Evolutionary conservation across 2,329 filamentous ascomycete species (phyloP).

Genomic region (Paradendryphiella salina): DNA sequence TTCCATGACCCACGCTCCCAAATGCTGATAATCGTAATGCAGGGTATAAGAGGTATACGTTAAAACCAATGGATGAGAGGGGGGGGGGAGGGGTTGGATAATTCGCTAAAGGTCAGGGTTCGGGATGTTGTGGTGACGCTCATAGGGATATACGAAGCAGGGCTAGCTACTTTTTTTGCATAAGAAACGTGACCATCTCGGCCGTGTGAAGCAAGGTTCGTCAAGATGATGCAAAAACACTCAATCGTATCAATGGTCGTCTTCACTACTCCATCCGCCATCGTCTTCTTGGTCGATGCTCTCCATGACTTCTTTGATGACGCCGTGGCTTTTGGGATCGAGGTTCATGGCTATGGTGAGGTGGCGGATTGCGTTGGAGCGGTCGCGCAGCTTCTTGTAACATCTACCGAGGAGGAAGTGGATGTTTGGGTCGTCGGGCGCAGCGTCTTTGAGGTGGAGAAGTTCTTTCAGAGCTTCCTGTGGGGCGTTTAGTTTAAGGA

Average conservation of each 20-base stretch:
- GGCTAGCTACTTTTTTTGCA: too few species aligned
- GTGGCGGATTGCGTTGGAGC: constrained; percentile 80
- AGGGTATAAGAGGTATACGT: too few species aligned
- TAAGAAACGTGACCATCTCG: too few species aligned
- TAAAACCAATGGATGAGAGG: too few species aligned
- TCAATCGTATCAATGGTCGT: constrained; percentile 26
- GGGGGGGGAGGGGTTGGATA: too few species aligned
- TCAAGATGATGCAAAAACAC: too few species aligned
- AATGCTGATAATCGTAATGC: too few species aligned
- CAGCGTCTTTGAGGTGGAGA: constrained; percentile 84
- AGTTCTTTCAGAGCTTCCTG: constrained; percentile 79
- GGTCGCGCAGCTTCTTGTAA: constrained; percentile 62
- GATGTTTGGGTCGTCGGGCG: constrained; percentile 92
- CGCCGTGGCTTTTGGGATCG: constrained; percentile 92
- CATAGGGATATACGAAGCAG: too few species aligned
- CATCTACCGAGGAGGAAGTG: constrained; percentile 89
- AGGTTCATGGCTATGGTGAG: constrained; percentile 94
- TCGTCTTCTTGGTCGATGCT: constrained; percentile 76
- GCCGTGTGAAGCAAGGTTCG: too few species aligned
- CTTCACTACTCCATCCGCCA: constrained; percentile 41
- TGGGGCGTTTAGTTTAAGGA: constrained; percentile 73
- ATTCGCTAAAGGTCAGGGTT: too few species aligned
- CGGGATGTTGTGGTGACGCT: too few species aligned
- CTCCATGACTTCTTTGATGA: constrained; percentile 97
- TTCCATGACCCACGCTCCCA: too few species aligned